These are phyloP conservation scores for Sphagnum magellanicum DNA, from an alignment of 228 moss, liverwort and hornwort genomes.

Conservation along the genomic window DNA sequence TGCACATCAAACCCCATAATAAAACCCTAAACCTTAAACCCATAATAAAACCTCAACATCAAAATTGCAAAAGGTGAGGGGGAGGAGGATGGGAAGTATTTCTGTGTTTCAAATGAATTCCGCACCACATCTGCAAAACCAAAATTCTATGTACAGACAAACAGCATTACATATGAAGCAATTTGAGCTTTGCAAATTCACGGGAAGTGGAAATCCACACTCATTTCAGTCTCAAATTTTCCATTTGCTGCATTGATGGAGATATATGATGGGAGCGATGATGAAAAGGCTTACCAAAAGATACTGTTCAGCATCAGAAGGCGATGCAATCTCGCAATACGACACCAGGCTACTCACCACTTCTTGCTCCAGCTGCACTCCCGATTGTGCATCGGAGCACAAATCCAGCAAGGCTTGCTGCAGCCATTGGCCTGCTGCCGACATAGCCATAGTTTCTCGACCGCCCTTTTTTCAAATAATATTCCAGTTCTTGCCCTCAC, in stretches of 20 bases:
- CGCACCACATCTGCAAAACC: background rate
- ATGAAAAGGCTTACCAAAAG: constrained; percentile 39
- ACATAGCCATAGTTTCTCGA: constrained; percentile 38
- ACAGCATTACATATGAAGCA: too few species aligned
- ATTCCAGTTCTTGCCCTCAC: too few species aligned
- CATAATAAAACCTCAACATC: background rate
- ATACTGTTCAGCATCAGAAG: constrained; percentile 74
- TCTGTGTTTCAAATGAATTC: background rate
- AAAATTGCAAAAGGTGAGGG: background rate
- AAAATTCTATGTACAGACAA: too few species aligned
- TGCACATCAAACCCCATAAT: constrained; percentile 28
- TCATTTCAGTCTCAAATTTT: background rate
- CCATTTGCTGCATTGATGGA: background rate
- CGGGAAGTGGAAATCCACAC: background rate
- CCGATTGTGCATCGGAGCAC: constrained; percentile 41
- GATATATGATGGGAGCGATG: background rate
- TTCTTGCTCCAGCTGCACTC: constrained; percentile 66
- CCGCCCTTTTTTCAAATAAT: too few species aligned
- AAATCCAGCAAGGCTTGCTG: constrained; percentile 61
- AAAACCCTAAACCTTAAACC: background rate
- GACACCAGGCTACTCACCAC: constrained; percentile 72
- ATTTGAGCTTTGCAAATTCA: too few species aligned
- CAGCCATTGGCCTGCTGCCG: constrained; percentile 77
- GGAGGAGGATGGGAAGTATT: background rate
- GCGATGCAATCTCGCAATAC: constrained; percentile 71